Evolutionary conservation across 2,329 filamentous ascomycete genomes (phyloP).

Genomic region (Aspergillus ochraceoroseus): DNA sequence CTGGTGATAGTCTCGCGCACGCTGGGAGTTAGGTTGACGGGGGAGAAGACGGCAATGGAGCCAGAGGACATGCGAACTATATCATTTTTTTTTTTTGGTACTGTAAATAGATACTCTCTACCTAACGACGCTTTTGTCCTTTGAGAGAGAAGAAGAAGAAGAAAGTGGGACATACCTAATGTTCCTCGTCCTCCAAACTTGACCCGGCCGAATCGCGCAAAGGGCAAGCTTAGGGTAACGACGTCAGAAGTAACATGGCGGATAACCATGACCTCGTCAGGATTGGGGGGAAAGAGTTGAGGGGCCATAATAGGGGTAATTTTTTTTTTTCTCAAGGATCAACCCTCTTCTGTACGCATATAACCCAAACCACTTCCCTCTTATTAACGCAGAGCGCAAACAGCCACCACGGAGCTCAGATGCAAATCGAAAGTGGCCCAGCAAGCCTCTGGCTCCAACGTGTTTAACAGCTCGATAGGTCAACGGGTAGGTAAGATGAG

Average conservation of each 20-base stretch:
- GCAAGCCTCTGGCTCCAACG: no score
- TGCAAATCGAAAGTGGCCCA: no score
- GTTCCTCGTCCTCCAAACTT: constrained; percentile 85
- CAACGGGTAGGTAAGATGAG: no score
- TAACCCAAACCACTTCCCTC: no score
- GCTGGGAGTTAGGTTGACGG: constrained; percentile 74
- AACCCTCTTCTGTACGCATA: no score
- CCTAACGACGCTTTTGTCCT: no score
- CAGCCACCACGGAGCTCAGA: no score
- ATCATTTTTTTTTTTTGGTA: not conserved
- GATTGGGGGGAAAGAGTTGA: constrained; percentile 63
- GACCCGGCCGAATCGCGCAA: constrained; percentile 70
- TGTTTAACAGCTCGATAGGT: no score
- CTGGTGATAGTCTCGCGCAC: constrained; percentile 59
- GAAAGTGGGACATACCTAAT: constrained; percentile 67
- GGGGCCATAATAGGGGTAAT: constrained; percentile 21
- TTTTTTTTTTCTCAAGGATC: not conserved
- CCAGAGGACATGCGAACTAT: constrained; percentile 70
- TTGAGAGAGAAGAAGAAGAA: no score
- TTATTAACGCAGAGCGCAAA: no score
- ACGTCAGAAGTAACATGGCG: constrained; percentile 75
- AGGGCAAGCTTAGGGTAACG: constrained; percentile 60
- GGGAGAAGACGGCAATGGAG: constrained; percentile 82
- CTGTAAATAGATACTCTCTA: no score
- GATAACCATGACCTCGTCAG: constrained; percentile 82